Conservation (phyloP, 169 alveolate species). For the Eimeria mitis region DNA sequence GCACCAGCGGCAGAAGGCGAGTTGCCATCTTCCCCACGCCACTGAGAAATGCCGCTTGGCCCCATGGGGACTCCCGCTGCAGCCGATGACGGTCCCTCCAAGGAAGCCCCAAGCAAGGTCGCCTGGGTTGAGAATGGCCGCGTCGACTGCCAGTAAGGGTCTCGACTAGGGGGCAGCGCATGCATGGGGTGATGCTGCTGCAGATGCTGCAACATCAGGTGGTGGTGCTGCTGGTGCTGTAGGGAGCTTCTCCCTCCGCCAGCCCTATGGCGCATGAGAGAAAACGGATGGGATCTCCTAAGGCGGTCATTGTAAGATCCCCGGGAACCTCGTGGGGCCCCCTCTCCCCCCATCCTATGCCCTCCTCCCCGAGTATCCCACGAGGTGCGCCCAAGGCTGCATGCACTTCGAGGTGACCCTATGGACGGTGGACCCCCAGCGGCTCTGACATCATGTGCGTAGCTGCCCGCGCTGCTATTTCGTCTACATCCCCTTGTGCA, state of each 20-base stretch:
- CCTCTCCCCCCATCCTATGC: constrained; percentile 43
- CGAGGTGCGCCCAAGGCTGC: constrained; percentile 61
- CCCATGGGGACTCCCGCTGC: constrained; percentile 25
- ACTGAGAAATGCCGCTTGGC: background rate
- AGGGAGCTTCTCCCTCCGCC: constrained; percentile 19
- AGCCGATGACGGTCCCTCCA: constrained; percentile 54
- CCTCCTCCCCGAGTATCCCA: constrained; percentile 75
- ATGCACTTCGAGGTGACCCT: constrained; percentile 56
- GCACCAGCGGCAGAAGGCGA: constrained; percentile 39
- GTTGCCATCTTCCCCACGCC: constrained; percentile 31
- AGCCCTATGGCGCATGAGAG: constrained; percentile 52
- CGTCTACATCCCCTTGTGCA: constrained; percentile 71
- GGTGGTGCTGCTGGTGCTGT: constrained; percentile 50
- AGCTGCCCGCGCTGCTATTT: constrained; percentile 69
- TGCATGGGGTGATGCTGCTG: constrained; percentile 53
- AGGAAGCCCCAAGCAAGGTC: constrained; percentile 51
- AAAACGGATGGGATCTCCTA: constrained; percentile 54
- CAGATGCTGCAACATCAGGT: constrained; percentile 36
- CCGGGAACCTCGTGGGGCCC: constrained; percentile 64
- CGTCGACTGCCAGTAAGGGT: constrained; percentile 50
- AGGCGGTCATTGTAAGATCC: constrained; percentile 45
- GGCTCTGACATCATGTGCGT: constrained; percentile 26
- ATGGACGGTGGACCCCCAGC: constrained; percentile 67
- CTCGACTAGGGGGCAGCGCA: constrained; percentile 61
- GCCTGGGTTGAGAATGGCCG: constrained; percentile 36